Base-by-base conservation (phyloP, 2,329 filamentous ascomycete genomes). In the Cercospora sp. region DNA sequence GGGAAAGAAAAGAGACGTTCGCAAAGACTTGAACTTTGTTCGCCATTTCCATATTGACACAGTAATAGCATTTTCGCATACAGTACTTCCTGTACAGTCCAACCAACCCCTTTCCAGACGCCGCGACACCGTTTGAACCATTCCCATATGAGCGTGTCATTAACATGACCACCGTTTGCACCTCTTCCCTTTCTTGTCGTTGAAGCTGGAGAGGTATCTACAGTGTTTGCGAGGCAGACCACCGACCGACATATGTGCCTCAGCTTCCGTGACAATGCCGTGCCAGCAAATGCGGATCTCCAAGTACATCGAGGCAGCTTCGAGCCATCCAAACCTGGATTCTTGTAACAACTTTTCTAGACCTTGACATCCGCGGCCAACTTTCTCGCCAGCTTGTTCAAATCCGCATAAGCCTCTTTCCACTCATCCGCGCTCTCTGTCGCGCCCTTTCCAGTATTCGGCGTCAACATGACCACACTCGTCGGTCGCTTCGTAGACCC, bases 401-500 rank as follows among this genome's bases (percentile, higher is more conserved):
- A 77, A 71, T 88, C 86, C 81, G 86, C 87, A 75, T 83, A 80
- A 30, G 85, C 84, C 69, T 88, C 78, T 79, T 88, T 88, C 75
- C 84, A 84, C 74, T 89, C 79, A 70, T 87, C 84, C 67, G 83
- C 83, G 71, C 83, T 82, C n/a, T 80, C 80, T 71, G 80, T 80
- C 51, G 78, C 80, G 71, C 82, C 79, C 76, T 81, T 82, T 45
- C 81, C 80, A 30, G 83, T 81, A 74, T 85, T 85, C 59, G 82
- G 82, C 62, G 81, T 82, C 60, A 90, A 88, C 93, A 99, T 97
- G 75, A 97, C 93, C 65, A 99, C 95, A 80, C 91, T 96, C 40
- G 95, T 99, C 61, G 95, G 95, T 72, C 95, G 87, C 89, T 98
- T 99, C 60, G 95, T 99, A 80, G 90, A 91, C 69, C 94, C 94